Evolutionary conservation across 805 yeast species (phyloP).

Genomic region (Gaillardinia entomophila): DNA sequence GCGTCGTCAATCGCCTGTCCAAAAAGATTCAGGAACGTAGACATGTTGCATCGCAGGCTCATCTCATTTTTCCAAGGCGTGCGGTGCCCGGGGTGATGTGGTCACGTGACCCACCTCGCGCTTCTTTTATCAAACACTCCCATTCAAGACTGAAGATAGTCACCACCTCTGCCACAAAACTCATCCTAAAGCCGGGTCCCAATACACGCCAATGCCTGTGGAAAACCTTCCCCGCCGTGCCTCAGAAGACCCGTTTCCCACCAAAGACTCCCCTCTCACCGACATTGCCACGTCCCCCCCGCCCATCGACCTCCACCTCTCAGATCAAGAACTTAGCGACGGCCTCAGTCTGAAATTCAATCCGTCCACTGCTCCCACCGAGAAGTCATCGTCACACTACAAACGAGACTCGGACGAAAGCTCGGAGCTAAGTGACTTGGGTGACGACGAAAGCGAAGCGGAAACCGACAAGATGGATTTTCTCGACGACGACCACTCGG

Average conservation of each 20-base stretch:
- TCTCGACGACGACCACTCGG: conserved; percentile 28
- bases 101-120: too few relatives aligned
- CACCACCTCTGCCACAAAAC: too few relatives aligned
- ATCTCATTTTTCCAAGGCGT: conserved; percentile 7
- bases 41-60: conserved; percentile 18
- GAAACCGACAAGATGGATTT: conserved; percentile 85
- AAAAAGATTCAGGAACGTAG: conserved; percentile 30
- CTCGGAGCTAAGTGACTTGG: conserved; percentile 45
- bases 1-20: conserved; percentile 13
- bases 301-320: conserved; percentile 20
- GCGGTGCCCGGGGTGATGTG: too few relatives aligned
- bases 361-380: not conserved
- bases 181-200: too few relatives aligned
- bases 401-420: conserved; percentile 22
- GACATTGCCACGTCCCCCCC: conserved; percentile 39
- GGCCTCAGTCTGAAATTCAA: not conserved
- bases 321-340: conserved; percentile 5
- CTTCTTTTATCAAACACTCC: too few relatives aligned
- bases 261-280: conserved; percentile 34
- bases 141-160: too few relatives aligned
- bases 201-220: not conserved
- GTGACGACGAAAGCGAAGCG: conserved; percentile 71
- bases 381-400: too few relatives aligned
- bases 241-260: conserved; percentile 1
- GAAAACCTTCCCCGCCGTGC: not conserved